Conservation (phyloP, 108 stramenopile genomes). For the Fistulifera pelliculosa region DNA sequence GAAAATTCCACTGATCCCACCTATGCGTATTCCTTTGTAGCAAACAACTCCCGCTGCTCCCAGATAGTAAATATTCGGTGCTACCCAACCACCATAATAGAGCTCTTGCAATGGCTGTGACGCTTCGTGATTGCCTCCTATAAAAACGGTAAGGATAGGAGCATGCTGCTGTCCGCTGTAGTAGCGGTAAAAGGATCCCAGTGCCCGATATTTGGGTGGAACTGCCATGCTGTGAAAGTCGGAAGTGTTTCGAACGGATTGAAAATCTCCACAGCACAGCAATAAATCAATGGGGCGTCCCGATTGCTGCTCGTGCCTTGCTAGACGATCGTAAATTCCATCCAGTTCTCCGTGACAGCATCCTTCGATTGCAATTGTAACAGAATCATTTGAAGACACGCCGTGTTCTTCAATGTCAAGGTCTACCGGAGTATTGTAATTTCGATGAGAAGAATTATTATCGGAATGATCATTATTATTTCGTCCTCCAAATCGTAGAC, state of each 20-base stretch:
- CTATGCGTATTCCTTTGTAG: slow-evolving; percentile 87
- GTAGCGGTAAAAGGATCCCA: slow-evolving; percentile 88
- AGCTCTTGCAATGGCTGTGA: slow-evolving; percentile 88
- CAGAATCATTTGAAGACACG: slow-evolving; percentile 4
- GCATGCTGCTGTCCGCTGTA: slow-evolving; percentile 83
- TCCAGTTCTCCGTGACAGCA: slow-evolving; percentile 98
- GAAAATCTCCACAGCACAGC: slow-evolving; percentile 98
- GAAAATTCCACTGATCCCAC: slow-evolving; percentile 94
- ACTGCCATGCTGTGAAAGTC: slow-evolving; percentile 84
- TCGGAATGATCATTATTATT: no score
- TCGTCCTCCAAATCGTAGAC: background rate
- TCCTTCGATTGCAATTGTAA: slow-evolving; percentile 91
- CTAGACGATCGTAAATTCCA: slow-evolving; percentile 78
- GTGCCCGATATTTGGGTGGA: slow-evolving; percentile 84
- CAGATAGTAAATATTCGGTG: slow-evolving; percentile 97
- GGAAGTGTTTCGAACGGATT: slow-evolving; percentile 75
- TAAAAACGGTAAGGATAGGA: slow-evolving; percentile 90
- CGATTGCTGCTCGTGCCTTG: slow-evolving; percentile 28
- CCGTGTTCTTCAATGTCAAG: slow-evolving; percentile 20
- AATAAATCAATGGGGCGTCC: slow-evolving; percentile 72
- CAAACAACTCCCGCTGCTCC: slow-evolving; percentile 87
- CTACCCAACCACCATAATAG: slow-evolving; percentile 97
- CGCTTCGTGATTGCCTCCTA: slow-evolving; percentile 99
- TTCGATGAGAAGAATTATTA: background rate
- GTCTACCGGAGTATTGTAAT: background rate